Evolutionary conservation across 202 grass and related monocot species (phyloP).

Genomic region (Hordeum pubiflorum): DNA sequence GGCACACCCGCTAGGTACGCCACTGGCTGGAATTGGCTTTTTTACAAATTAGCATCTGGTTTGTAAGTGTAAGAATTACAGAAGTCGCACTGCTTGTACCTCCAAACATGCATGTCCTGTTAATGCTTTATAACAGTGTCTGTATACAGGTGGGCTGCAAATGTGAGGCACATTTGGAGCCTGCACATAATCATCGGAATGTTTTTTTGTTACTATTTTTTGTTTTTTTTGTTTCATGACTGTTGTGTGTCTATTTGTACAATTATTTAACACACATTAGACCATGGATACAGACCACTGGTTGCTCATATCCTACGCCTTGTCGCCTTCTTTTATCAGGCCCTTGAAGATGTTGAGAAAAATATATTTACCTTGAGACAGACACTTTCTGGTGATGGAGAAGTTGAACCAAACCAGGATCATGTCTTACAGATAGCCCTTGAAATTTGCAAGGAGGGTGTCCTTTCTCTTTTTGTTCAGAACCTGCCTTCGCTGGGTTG

Average conservation of each 20-base stretch:
- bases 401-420: slow-evolving; percentile 88
- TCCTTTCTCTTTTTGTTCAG: slow-evolving; percentile 77
- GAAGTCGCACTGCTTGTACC: not conserved
- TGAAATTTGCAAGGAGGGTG: slow-evolving; percentile 86
- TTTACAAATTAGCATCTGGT: not conserved
- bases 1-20: too few relatives aligned
- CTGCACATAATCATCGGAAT: not conserved
- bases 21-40: not conserved
- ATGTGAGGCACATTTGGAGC: not conserved
- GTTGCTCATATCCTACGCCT: not conserved
- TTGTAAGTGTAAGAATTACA: not conserved
- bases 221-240: not conserved
- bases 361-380: slow-evolving; percentile 61
- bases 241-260: not conserved
- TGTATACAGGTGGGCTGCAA: not conserved
- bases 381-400: slow-evolving; percentile 75
- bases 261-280: not conserved
- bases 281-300: not conserved
- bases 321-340: slow-evolving; percentile 31
- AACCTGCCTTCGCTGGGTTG: slow-evolving; percentile 88
- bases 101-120: not conserved
- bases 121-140: not conserved
- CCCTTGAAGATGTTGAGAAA: slow-evolving; percentile 90
- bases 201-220: slow-evolving; percentile 2
- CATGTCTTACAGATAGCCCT: slow-evolving; percentile 67